Base-by-base conservation (phyloP, 352 stramenopile genomes). In the Globisporangium paroecandrum region DNA sequence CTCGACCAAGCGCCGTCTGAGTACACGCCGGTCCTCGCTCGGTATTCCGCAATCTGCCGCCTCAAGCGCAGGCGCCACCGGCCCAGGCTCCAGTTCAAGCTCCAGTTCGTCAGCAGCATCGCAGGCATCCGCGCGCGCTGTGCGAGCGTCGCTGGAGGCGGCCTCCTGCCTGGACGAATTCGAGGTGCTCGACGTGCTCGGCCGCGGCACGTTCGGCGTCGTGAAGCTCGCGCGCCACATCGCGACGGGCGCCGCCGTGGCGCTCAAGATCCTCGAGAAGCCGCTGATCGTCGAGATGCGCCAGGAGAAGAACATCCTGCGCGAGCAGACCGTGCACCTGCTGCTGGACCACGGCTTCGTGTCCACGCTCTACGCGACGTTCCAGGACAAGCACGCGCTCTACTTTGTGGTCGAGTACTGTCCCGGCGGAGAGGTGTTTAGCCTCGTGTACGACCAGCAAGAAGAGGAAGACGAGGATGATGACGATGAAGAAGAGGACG, bases 391-490 rank as follows among this genome's bases (percentile, higher is more conserved):
- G 10, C 59, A 88, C 15, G 83, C 83, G 27, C 66, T 94, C 38
- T 95, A 91, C 60, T 89, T 93, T 43, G 81, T 93, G 54, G 53
- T 93, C 49, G 85, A 91, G 73, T 91, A 85, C 56, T 90, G 80
- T 61, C 75, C 85, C 18, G 85, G 85, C 41, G 85, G 82, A 53
- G 85, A 93, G 58, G 43, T 91, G n/a, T 98, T 97, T 70, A 95
- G 91, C 62, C 85, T 98, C 56, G 83, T 98, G 58, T 87, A 93
- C 70, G 69, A 91, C 27, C 82, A 89, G 36, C 61, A 82, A 13
- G 96, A 96, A 62, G 69, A 78, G 9, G 73, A 75, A 12, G 56
- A 55, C 20, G 46, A 62, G 2, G 61, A 68, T 3, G 67, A 69
- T 3, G 64, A 49, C 18, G 73, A 71, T 6, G 61, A 57, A 13